Percentiles rank a stretch among this genome's conserved stretches.
These are phyloP conservation scores for Saccharomycopsis fermentans DNA, from an alignment of 805 yeast species.

Conservation along the genomic window DNA sequence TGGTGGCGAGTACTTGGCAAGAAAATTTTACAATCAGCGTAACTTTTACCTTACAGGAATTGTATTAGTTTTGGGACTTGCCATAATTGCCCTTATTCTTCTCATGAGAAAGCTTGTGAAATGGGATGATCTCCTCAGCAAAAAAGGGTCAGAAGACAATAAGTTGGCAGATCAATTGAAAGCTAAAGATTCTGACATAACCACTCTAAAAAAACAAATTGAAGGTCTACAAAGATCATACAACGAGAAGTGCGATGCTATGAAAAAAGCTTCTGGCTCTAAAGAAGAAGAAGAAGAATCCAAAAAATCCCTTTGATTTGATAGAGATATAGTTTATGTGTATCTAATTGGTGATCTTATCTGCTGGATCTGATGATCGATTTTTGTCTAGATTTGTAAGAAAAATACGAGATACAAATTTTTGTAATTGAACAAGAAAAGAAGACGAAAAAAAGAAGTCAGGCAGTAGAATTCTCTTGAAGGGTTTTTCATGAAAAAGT, in stretches of 20 bases:
- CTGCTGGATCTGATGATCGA: background rate
- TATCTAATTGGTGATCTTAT: background rate
- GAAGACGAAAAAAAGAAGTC: too few relatives aligned
- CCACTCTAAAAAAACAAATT: conserved; percentile 40
- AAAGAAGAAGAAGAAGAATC: background rate
- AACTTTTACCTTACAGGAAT: conserved; percentile 56
- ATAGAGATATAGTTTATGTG: background rate
- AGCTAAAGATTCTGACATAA: conserved; percentile 35
- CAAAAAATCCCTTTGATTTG: background rate
- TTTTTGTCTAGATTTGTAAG: background rate
- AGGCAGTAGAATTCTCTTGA: too few relatives aligned
- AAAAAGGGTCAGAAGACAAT: conserved; percentile 18
- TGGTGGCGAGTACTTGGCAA: conserved; percentile 43
- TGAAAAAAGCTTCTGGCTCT: background rate
- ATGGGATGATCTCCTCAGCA: conserved; percentile 29
- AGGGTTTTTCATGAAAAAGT: too few relatives aligned
- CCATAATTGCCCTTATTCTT: conserved; percentile 44
- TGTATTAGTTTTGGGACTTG: conserved; percentile 43
- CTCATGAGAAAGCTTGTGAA: conserved; percentile 44
- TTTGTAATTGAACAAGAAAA: too few relatives aligned
- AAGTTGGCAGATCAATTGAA: conserved; percentile 24
- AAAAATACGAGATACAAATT: too few relatives aligned
- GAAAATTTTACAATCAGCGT: conserved; percentile 54
- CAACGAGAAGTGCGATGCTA: conserved; percentile 30
- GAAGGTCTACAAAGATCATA: conserved; percentile 40